These are phyloP conservation scores for Berkeleyomyces rouxiae DNA, from an alignment of 2,329 filamentous ascomycete species.

Conservation along the genomic window DNA sequence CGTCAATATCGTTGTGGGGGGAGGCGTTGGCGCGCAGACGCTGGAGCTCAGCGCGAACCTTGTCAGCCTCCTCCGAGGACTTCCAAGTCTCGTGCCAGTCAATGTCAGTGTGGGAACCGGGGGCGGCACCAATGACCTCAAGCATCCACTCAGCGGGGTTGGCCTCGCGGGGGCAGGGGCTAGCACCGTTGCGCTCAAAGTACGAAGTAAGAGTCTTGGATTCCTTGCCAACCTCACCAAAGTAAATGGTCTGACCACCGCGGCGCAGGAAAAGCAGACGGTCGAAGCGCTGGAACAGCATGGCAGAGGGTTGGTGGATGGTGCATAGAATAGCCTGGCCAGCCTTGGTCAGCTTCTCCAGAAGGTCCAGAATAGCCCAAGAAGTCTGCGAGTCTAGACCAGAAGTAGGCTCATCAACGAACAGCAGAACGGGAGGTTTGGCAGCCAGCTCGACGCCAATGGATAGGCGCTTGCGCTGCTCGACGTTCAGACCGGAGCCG, in stretches of 20 bases:
- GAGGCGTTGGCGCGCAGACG: conserved; percentile 32
- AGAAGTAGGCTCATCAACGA: conserved; percentile 88
- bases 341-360: conserved; percentile 76
- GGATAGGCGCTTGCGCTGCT: conserved; percentile 61
- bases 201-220: conserved; percentile 52
- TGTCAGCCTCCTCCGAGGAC: conserved; percentile 36
- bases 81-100: conserved; percentile 51
- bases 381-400: conserved; percentile 87
- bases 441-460: conserved; percentile 94
- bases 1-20: conserved; percentile 13
- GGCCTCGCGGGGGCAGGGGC: conserved; percentile 45
- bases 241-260: conserved; percentile 67
- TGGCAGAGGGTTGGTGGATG: conserved; percentile 91
- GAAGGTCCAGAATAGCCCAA: conserved; percentile 75
- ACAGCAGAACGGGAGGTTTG: conserved; percentile 75
- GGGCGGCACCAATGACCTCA: conserved; percentile 44
- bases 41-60: conserved; percentile 40
- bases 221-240: conserved; percentile 60
- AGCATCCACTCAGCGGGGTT: conserved; percentile 78
- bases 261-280: conserved; percentile 60
- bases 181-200: conserved; percentile 57
- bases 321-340: conserved; percentile 93
- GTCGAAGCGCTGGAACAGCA: conserved; percentile 85
- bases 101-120: conserved; percentile 44
- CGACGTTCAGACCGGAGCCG: conserved; percentile 65